These are phyloP conservation scores for Tylopilus plumbeoviolaceoides DNA, from an alignment of 768 basidiomycete genomes.

Conservation along the genomic window DNA sequence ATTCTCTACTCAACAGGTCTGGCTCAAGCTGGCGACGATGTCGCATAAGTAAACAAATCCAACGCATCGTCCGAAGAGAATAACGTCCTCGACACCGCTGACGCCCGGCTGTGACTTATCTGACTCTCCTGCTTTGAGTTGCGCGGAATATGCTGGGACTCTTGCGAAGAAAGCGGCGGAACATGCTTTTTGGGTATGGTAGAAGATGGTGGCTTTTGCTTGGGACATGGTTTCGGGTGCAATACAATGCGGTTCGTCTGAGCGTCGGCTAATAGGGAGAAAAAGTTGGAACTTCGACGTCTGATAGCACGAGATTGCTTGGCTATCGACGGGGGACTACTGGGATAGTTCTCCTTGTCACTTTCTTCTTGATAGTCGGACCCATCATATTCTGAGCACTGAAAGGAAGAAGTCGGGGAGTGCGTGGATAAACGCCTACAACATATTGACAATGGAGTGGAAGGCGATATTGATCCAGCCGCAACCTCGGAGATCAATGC, in stretches of 20 bases:
- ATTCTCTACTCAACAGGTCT: no score
- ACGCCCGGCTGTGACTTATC: slow-evolving; percentile 1
- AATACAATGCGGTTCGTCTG: slow-evolving; percentile 34
- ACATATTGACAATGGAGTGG: neutral
- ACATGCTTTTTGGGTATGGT: slow-evolving; percentile 17
- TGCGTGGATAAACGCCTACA: slow-evolving; percentile 2
- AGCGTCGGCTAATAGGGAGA: slow-evolving; percentile 39
- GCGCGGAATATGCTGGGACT: neutral
- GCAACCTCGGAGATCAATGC: neutral
- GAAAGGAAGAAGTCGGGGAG: slow-evolving; percentile 11
- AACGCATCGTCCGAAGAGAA: slow-evolving; percentile 46
- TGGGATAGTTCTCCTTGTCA: slow-evolving; percentile 19
- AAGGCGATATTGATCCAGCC: neutral
- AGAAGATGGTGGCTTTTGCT: slow-evolving; percentile 1
- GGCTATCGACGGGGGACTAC: slow-evolving; percentile 4
- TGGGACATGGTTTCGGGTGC: slow-evolving; percentile 19
- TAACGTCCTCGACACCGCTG: slow-evolving; percentile 5
- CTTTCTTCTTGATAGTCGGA: slow-evolving; percentile 21
- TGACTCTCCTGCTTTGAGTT: slow-evolving; percentile 7
- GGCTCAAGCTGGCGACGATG: no score
- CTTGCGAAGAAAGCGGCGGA: slow-evolving; percentile 6
- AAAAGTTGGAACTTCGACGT: slow-evolving; percentile 31
- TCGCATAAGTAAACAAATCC: slow-evolving; percentile 44
- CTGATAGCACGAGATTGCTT: slow-evolving; percentile 9
- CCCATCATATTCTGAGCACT: slow-evolving; percentile 12